Percentiles rank a stretch among this genome's conserved stretches.
Evolutionary conservation across 1,139 yeast genomes (phyloP).

Genomic region (Pichia sp.): DNA sequence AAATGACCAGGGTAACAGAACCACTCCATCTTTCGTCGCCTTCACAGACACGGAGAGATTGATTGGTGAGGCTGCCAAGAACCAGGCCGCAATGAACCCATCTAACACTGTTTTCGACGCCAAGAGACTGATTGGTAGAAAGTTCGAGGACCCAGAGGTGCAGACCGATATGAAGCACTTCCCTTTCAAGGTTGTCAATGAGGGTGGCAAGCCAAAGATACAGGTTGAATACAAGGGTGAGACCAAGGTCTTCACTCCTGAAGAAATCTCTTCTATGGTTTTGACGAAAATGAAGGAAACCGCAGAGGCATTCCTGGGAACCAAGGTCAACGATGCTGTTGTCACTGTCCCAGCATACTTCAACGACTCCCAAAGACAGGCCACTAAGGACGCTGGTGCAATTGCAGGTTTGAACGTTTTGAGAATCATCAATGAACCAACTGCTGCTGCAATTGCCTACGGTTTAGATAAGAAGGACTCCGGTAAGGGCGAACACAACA

Average conservation of each 20-base stretch:
- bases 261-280: constrained; percentile 89
- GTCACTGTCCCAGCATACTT: constrained; percentile 68
- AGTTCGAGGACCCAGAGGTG: constrained; percentile 68
- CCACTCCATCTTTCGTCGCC: constrained; percentile 87
- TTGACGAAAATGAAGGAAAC: constrained; percentile 87
- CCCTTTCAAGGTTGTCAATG: constrained; percentile 68
- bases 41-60: constrained; percentile 82
- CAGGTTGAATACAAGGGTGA: constrained; percentile 69
- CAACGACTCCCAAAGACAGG: constrained; percentile 62
- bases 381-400: constrained; percentile 60
- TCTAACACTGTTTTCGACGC: constrained; percentile 79
- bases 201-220: constrained; percentile 76
- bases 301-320: constrained; percentile 79
- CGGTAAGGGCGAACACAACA: constrained; percentile 68
- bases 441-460: constrained; percentile 62
- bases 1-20: constrained; percentile 93
- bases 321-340: constrained; percentile 65
- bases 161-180: constrained; percentile 80
- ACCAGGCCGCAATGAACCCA: constrained; percentile 84
- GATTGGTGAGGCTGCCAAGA: constrained; percentile 92
- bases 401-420: constrained; percentile 58
- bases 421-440: constrained; percentile 60
- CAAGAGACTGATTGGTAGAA: constrained; percentile 81
- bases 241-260: constrained; percentile 74
- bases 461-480: constrained; percentile 67